A percentile compares a stretch with the other conserved stretches of the same genome.
Conservation (phyloP, 1,284 basidiomycete species). For the Chondrostereum purpureum region DNA sequence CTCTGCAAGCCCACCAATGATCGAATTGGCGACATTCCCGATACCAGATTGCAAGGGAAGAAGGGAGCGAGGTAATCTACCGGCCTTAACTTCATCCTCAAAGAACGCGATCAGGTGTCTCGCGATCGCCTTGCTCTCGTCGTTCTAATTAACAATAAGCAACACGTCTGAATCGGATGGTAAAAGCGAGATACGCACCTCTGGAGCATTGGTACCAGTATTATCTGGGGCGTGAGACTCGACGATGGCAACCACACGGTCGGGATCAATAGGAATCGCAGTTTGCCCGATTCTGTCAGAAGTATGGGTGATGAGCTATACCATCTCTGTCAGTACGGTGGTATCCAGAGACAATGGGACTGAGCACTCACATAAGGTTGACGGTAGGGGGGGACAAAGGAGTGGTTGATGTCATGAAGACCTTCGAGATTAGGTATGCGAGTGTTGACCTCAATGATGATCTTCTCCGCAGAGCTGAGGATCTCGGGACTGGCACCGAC, state of each 20-base stretch:
- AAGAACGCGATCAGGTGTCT: constrained; percentile 43
- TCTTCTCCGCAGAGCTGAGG: constrained; percentile 40
- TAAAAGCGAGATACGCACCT: constrained; percentile 20
- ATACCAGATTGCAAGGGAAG: constrained; percentile 46
- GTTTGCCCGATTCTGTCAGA: constrained; percentile 40
- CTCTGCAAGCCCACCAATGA: constrained; percentile 43
- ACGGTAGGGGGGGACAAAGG: constrained; percentile 37
- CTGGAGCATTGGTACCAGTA: constrained; percentile 40
- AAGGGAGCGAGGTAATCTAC: constrained; percentile 37
- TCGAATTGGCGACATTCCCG: constrained; percentile 46
- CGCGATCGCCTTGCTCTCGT: constrained; percentile 37
- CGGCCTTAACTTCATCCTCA: constrained; percentile 36
- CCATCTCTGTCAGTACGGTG: not conserved
- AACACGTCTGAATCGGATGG: not conserved
- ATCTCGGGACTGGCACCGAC: constrained; percentile 49
- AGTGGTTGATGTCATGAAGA: constrained; percentile 44
- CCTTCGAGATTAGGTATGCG: constrained; percentile 38
- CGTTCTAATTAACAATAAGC: constrained; percentile 20
- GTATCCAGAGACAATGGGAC: not conserved
- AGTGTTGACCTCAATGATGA: constrained; percentile 49
- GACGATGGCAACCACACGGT: constrained; percentile 42
- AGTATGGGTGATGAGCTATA: constrained; percentile 35
- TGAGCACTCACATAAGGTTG: constrained; percentile 36
- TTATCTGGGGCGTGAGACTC: constrained; percentile 41
- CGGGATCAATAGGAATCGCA: constrained; percentile 42